These are phyloP conservation scores for Tarenaya hassleriana DNA, from an alignment of 345 rosid genomes.

Conservation along the genomic window DNA sequence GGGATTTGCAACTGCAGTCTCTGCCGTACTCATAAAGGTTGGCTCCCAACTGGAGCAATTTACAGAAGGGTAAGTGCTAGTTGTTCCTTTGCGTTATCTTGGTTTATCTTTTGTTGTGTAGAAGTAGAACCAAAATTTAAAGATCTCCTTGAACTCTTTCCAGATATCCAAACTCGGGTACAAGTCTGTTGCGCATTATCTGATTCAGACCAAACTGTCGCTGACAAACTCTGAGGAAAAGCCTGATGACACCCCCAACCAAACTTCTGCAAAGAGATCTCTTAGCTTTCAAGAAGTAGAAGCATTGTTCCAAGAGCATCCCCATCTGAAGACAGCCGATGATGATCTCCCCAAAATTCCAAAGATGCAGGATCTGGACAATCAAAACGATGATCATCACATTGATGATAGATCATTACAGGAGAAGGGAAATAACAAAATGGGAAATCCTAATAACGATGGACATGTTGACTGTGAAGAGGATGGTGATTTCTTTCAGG, in stretches of 20 bases:
- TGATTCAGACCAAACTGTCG: conserved; percentile 48
- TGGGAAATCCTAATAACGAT: too few species aligned
- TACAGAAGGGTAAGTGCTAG: conserved; percentile 52
- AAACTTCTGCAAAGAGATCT: conserved; percentile 55
- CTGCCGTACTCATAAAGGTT: conserved; percentile 73
- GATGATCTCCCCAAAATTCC: too few species aligned
- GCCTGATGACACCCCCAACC: conserved; percentile 29
- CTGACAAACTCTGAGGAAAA: conserved; percentile 28
- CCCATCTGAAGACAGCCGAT: conserved; percentile 12
- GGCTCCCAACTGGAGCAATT: conserved; percentile 70
- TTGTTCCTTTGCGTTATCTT: neutral
- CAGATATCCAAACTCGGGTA: conserved; percentile 65
- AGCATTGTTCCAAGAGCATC: conserved; percentile 17
- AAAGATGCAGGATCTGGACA: conserved; percentile 23
- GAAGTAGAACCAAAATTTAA: conserved; percentile 5
- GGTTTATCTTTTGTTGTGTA: conserved; percentile 1
- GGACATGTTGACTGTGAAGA: too few species aligned
- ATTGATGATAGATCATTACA: conserved; percentile 9
- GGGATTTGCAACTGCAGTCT: conserved; percentile 96
- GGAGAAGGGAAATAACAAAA: too few species aligned
- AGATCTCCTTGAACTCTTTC: conserved; percentile 13
- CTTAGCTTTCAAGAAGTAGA: conserved; percentile 42
- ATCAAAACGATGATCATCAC: conserved; percentile 11
- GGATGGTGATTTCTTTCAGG: too few species aligned
- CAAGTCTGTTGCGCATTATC: conserved; percentile 95